These are phyloP conservation scores for Leccinum ochraceum DNA, from an alignment of 768 basidiomycete species.

Conservation along the genomic window DNA sequence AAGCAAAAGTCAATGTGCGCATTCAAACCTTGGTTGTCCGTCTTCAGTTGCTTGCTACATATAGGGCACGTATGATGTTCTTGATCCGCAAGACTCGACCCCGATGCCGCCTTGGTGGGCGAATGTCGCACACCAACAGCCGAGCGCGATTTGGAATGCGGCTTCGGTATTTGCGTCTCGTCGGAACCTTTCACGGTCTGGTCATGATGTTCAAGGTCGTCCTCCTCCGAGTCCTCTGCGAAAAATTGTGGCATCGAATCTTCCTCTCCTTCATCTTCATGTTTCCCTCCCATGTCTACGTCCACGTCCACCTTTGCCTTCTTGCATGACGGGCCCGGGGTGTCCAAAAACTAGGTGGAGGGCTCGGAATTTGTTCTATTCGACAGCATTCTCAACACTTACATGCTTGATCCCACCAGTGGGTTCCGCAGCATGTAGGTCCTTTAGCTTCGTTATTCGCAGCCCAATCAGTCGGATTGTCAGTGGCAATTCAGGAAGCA, in stretches of 20 bases:
- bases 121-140: not conserved
- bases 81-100: slow-evolving; percentile 8
- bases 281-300: slow-evolving; percentile 8
- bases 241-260: slow-evolving; percentile 55
- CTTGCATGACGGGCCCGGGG: slow-evolving; percentile 40
- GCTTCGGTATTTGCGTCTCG: not conserved
- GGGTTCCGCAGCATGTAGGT: slow-evolving; percentile 54
- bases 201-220: slow-evolving; percentile 12
- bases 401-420: slow-evolving; percentile 73
- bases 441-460: slow-evolving; percentile 85
- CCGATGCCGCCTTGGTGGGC: slow-evolving; percentile 18
- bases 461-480: slow-evolving; percentile 85
- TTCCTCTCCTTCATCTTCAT: slow-evolving; percentile 28
- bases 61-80: slow-evolving; percentile 65
- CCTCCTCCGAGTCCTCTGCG: slow-evolving; percentile 41
- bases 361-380: not conserved
- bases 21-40: slow-evolving; percentile 79
- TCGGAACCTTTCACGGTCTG: slow-evolving; percentile 10
- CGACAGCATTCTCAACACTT: slow-evolving; percentile 20
- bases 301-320: slow-evolving; percentile 36
- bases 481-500: slow-evolving; percentile 78
- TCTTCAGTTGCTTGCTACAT: slow-evolving; percentile 59
- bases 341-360: slow-evolving; percentile 57
- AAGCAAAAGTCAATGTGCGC: slow-evolving; percentile 90
- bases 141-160: slow-evolving; percentile 19